Evolutionary conservation across 441 rosid species (phyloP).

Genomic region (Cnidoscolus chayamansa): DNA sequence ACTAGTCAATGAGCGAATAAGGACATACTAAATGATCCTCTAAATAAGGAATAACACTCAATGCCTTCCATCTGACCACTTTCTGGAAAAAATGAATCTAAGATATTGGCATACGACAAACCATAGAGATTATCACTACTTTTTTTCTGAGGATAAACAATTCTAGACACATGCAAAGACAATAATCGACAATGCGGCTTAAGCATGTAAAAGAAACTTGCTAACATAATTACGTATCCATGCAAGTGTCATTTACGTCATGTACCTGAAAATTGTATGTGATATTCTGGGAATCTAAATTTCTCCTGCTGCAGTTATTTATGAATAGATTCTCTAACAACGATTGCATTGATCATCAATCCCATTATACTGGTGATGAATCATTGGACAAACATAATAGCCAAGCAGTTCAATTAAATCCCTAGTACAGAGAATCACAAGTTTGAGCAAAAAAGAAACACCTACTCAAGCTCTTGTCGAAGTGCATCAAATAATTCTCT

Average conservation of each 20-base stretch:
- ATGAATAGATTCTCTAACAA: neutral
- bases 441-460: constrained; percentile 3
- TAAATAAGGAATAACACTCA: neutral
- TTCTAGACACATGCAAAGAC: neutral
- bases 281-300: neutral
- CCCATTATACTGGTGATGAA: neutral
- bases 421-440: neutral
- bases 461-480: constrained; percentile 90
- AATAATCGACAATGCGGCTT: neutral
- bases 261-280: neutral
- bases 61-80: neutral
- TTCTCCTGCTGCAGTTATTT: neutral
- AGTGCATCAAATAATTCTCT: constrained; percentile 93
- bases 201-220: constrained; percentile 3
- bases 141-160: neutral
- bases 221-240: neutral
- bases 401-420: neutral
- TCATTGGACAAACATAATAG: neutral
- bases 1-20: neutral
- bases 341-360: neutral
- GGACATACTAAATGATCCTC: neutral
- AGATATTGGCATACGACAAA: neutral
- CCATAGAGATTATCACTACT: neutral
- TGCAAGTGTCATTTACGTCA: neutral
- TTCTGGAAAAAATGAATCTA: neutral